A percentile compares a stretch with the other conserved stretches of the same genome.
Conservation (phyloP, 2,329 filamentous ascomycete species). For the Epichloe hybrida region DNA sequence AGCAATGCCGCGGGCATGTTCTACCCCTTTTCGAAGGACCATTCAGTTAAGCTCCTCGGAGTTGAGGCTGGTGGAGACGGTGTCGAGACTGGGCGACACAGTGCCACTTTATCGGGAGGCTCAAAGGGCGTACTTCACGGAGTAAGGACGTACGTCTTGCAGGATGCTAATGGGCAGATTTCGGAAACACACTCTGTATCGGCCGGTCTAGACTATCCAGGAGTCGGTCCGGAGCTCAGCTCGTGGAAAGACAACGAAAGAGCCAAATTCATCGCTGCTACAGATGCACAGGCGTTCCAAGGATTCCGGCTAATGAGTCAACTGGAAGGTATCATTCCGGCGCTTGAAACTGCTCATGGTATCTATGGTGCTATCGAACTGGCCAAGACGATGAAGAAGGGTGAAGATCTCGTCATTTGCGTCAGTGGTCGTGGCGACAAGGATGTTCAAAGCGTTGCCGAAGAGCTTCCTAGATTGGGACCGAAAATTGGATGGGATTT, state of each 20-base stretch:
- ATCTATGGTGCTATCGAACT: constrained; percentile 80
- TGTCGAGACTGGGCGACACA: constrained; percentile 71
- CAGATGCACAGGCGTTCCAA: constrained; percentile 76
- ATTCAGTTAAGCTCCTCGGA: constrained; percentile 73
- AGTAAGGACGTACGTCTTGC: constrained; percentile 88
- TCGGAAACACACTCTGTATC: constrained; percentile 92
- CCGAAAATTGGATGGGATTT: constrained; percentile 72
- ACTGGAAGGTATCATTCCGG: constrained; percentile 92
- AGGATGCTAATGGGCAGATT: constrained; percentile 88
- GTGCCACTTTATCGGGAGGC: constrained; percentile 75
- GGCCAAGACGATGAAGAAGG: constrained; percentile 84
- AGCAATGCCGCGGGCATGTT: constrained; percentile 97
- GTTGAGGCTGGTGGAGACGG: constrained; percentile 95
- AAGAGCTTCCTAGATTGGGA: constrained; percentile 78
- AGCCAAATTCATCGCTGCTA: constrained; percentile 81
- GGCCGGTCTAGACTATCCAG: constrained; percentile 91
- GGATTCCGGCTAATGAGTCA: constrained; percentile 78
- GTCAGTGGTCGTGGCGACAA: constrained; percentile 90
- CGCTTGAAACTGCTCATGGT: constrained; percentile 85
- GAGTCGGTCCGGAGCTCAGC: constrained; percentile 84
- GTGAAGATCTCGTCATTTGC: constrained; percentile 84
- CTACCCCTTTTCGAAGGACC: constrained; percentile 83
- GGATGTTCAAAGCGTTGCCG: constrained; percentile 95
- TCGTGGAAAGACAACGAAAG: constrained; percentile 85
- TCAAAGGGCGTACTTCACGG: constrained; percentile 90